phyloP scores from a whole-genome alignment of 148 eudicot species.

The Amaranthus cruentus region DNA sequence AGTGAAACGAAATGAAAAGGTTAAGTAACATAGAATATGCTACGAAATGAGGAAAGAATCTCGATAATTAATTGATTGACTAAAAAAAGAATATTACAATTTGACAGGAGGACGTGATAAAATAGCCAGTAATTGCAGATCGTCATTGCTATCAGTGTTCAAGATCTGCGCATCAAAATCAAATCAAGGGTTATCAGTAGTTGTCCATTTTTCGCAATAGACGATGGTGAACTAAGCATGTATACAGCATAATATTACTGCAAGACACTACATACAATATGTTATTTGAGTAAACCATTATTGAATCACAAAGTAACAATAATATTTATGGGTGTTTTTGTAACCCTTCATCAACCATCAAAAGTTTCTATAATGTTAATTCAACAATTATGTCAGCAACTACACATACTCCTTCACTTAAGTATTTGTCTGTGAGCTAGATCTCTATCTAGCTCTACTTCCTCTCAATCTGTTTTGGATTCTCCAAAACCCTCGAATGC shows the following conservation, averaged over 20 bases:
- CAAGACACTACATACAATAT: neutral
- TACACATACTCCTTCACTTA: too few species aligned
- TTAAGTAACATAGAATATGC: neutral
- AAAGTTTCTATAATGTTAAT: too few species aligned
- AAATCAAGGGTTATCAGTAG: neutral
- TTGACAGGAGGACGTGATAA: conserved; percentile 87
- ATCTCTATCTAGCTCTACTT: too few species aligned
- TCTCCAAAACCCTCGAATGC: too few species aligned
- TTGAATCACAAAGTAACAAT: neutral
- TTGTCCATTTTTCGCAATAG: neutral
- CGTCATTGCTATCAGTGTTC: conserved; percentile 56
- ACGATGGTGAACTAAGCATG: neutral
- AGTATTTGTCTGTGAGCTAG: too few species aligned
- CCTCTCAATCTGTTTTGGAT: too few species aligned
- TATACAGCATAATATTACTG: neutral
- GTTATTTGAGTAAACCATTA: neutral
- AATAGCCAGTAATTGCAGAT: conserved; percentile 64
- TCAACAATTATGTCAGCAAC: too few species aligned
- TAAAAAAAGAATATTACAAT: conserved; percentile 48
- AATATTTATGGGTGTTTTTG: too few species aligned
- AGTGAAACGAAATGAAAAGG: too few species aligned
- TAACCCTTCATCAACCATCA: too few species aligned
- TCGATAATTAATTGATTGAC: neutral
- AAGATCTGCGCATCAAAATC: conserved; percentile 37
- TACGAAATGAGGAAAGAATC: neutral